These are phyloP conservation scores for Fusarium sacchari DNA, from an alignment of 2,329 filamentous ascomycete genomes.

Conservation along the genomic window DNA sequence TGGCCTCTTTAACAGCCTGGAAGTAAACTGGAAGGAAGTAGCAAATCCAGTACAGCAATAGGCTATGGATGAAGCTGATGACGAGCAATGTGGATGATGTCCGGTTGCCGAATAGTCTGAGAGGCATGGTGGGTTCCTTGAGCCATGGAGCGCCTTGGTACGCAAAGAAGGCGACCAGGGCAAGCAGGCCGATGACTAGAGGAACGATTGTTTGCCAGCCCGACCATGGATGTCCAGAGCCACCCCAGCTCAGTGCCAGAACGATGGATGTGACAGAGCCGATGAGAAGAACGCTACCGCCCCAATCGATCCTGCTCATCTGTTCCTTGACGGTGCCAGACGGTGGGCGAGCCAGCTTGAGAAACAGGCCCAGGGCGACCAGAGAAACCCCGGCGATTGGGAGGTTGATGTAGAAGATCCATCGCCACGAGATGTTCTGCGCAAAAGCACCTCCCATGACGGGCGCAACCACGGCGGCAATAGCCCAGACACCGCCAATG, in stretches of 20 bases:
- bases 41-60: conserved; percentile 48
- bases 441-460: conserved; percentile 46
- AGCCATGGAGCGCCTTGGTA: conserved; percentile 46
- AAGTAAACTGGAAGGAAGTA: conserved; percentile 61
- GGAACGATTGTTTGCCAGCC: conserved; percentile 58
- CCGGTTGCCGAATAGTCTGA: conserved; percentile 56
- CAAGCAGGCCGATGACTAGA: conserved; percentile 55
- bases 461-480: conserved; percentile 49
- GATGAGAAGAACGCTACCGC: conserved; percentile 54
- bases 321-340: conserved; percentile 9
- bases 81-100: conserved; percentile 44
- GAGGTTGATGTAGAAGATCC: conserved; percentile 57
- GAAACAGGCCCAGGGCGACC: conserved; percentile 35
- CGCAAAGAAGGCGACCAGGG: conserved; percentile 49
- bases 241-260: conserved; percentile 63
- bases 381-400: conserved; percentile 42
- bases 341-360: conserved; percentile 36
- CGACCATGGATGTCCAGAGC: conserved; percentile 60
- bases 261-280: conserved; percentile 53
- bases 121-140: conserved; percentile 53
- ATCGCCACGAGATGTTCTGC: conserved; percentile 51
- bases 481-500: conserved; percentile 44
- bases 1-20: conserved; percentile 52
- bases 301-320: conserved; percentile 50
- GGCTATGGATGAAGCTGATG: conserved; percentile 35